phyloP scores from a whole-genome alignment of 495 filamentous ascomycete species.

The Aspergillus heteromorphus region DNA sequence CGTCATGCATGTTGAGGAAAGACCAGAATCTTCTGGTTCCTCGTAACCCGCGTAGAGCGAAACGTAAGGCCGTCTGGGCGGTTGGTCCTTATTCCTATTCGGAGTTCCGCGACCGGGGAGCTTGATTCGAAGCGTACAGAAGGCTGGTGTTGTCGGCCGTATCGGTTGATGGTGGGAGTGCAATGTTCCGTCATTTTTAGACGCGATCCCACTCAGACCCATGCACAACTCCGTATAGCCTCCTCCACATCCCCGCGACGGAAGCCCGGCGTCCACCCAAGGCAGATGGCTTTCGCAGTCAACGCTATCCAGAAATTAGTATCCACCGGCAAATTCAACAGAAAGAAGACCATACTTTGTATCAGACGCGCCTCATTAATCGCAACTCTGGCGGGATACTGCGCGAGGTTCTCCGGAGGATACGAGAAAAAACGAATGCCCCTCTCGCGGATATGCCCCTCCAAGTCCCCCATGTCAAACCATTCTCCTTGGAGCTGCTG shows the following conservation, averaged over 20 bases:
- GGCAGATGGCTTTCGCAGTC: slow-evolving; percentile 38
- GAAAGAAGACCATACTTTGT: slow-evolving; percentile 9
- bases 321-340: not conserved
- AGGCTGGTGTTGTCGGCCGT: too few species aligned
- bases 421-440: slow-evolving; percentile 15
- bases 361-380: slow-evolving; percentile 17
- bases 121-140: too few species aligned
- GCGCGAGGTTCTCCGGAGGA: not conserved
- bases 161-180: too few species aligned
- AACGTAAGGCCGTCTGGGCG: too few species aligned
- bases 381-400: not conserved
- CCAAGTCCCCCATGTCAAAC: slow-evolving; percentile 68
- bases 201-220: not conserved
- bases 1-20: too few species aligned
- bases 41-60: too few species aligned
- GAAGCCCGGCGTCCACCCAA: slow-evolving; percentile 39
- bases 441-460: slow-evolving; percentile 52
- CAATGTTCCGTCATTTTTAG: too few species aligned
- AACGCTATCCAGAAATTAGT: slow-evolving; percentile 17
- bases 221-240: slow-evolving; percentile 8
- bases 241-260: slow-evolving; percentile 20
- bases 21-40: too few species aligned
- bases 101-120: too few species aligned
- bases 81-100: too few species aligned
- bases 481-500: slow-evolving; percentile 61